Conservation (phyloP, 257 asterid species). For the Capsicum baccatum region DNA sequence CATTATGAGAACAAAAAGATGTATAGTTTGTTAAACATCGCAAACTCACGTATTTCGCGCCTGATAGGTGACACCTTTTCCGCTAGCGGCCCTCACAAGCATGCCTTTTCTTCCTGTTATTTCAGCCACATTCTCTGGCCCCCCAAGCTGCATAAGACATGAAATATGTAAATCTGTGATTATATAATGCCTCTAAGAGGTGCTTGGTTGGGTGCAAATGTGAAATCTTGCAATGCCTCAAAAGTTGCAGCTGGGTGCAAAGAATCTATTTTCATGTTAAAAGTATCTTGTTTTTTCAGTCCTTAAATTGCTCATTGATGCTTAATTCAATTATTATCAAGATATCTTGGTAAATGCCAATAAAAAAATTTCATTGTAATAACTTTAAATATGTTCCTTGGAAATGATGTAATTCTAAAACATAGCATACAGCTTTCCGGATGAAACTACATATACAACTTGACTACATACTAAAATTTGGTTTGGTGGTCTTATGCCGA, state of each 20-base stretch:
- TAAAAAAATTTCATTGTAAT: background rate
- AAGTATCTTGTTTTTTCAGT: background rate
- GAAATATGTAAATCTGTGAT: slow-evolving; percentile 21
- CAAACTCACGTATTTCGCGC: slow-evolving; percentile 92
- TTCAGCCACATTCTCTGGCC: slow-evolving; percentile 96
- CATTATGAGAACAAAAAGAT: slow-evolving; percentile 30
- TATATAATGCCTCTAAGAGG: slow-evolving; percentile 1
- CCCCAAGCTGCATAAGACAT: slow-evolving; percentile 76
- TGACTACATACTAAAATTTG: too few species aligned
- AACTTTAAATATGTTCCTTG: background rate
- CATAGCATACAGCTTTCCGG: too few species aligned
- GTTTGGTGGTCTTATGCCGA: too few species aligned
- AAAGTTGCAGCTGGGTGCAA: background rate
- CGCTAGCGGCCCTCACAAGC: slow-evolving; percentile 89
- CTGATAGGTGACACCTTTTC: slow-evolving; percentile 97
- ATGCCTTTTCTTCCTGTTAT: slow-evolving; percentile 96
- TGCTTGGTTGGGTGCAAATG: background rate
- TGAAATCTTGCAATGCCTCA: slow-evolving; percentile 2
- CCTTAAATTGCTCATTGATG: background rate
- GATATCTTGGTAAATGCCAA: background rate
- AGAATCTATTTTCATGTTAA: background rate
- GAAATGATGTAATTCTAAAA: background rate
- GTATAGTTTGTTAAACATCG: slow-evolving; percentile 26
- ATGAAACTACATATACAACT: too few species aligned
- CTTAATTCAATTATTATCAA: background rate